Evolutionary conservation across 2,329 filamentous ascomycete genomes (phyloP).

Genomic region (Zymoseptoria brevis): DNA sequence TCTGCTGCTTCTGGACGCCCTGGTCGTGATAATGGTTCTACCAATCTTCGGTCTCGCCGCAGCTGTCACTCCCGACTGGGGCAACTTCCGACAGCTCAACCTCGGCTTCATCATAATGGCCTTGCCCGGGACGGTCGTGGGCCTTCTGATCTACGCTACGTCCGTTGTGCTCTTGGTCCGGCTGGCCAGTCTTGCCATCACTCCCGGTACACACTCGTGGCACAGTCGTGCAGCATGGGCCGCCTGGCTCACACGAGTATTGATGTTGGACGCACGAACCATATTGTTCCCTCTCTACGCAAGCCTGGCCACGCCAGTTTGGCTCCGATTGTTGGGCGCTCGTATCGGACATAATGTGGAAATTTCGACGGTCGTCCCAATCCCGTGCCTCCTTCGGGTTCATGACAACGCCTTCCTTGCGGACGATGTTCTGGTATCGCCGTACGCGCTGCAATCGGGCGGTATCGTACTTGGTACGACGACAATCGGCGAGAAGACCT

Average conservation of each 20-base stretch:
- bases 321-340: constrained; percentile 3
- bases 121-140: constrained; percentile 3
- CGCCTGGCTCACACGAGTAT: constrained; percentile 3
- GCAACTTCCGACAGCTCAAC: not conserved
- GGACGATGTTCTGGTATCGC: constrained; percentile 3
- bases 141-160: not conserved
- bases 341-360: constrained; percentile 4
- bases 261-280: constrained; percentile 6
- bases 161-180: constrained; percentile 2
- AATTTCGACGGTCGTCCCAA: constrained; percentile 4
- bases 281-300: constrained; percentile 5
- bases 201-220: constrained; percentile 4
- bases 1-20: constrained; percentile 1
- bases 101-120: constrained; percentile 3
- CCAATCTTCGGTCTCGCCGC: constrained; percentile 2
- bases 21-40: not conserved
- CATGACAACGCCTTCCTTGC: constrained; percentile 4
- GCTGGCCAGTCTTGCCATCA: constrained; percentile 3
- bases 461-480: constrained; percentile 1
- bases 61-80: constrained; percentile 1
- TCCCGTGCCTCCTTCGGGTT: constrained; percentile 1
- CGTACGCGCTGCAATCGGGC: not conserved
- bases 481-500: constrained; percentile 1
- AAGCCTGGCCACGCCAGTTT: constrained; percentile 2
- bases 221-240: constrained; percentile 6